Evolutionary conservation across 495 filamentous ascomycete genomes (phyloP), one percentile per base, ranked within the genome.

Genomic region (Penicillium crystallinum): DNA sequence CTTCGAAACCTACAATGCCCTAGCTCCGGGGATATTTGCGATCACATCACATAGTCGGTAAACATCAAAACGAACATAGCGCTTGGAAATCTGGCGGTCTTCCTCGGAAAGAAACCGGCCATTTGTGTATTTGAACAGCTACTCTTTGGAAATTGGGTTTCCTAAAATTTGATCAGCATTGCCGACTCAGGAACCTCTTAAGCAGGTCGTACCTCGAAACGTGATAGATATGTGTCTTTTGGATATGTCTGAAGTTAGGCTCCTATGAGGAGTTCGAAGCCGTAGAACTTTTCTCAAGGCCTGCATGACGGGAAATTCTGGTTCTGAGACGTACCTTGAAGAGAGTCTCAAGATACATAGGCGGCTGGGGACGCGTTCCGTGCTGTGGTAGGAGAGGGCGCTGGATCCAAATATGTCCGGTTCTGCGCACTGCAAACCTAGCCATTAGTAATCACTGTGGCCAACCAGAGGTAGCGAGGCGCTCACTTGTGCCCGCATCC

Each of bases 91-190:
- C 34, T 65, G 52, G 29, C 27, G 6, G 23, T 60, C 40, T 42
- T 67, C 64, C 22, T 67, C 35, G 8, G 30, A 31, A 19, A 67
- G 43, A 45, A 64, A 67, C n/a, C 56, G 58, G 17, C 62, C 58
- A 52, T 65, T 65, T 15, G 59, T 53, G 44, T 62, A 67, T 29
- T 49, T 38, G 29, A 65, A 67, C 12, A 67, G 38, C 23, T 57
- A 41, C 25, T 61, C 42, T 31, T 31, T 31, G 3, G 29, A 31
- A 11, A 31, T 11, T 2, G 10, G 29, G 29, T 4, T 31, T 31
- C 23, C 23, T 27, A 3, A 3, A 27, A 27, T 27, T 27, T 27
- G 23, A 7, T 27, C 23, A 27, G 23, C 7, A 7, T 27, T 27
- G 3, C 23, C 7, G 7, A 3, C 3, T 27, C 7, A 27, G 7